Base-by-base conservation (phyloP, 352 stramenopile genomes). In the Phytophthora sansomeana region DNA sequence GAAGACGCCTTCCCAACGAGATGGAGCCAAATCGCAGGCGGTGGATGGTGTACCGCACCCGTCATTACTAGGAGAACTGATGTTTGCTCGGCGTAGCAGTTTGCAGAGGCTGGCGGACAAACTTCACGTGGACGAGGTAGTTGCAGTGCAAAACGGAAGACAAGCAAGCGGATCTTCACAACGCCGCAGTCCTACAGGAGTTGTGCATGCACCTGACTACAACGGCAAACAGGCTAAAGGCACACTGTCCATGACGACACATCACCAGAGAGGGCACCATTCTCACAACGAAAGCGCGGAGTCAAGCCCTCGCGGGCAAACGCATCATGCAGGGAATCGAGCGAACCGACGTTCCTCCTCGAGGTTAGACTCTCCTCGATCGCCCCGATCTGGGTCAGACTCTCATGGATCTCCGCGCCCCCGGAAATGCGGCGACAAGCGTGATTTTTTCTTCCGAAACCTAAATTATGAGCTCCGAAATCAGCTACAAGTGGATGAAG, bases 391-490 rank as follows among this genome's bases (percentile, higher is more conserved):
- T 48, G 61, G 44, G 5, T 67, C 61, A 28, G 62, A 72, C 47
- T 67, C 54, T 35, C 55, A 61, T 13, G 62, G 62, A 11, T 75
- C 71, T 1, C 69, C 68, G 8, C 56, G 63, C 19, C 43, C 56
- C 35, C 63, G 46, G 32, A 92, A 92, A 50, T 91, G 84, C 60
- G 83, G 83, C 9, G 86, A 95, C 69, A 95, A 95, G 65, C 83
- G 87, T 33, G 84, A 93, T 52, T 95, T 93, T 58, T 91, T 95
- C 60, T 95, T 95, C 51, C 78, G 87, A 2, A 89, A 91, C 32
- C 63, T 95, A 42, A 66, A 89, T 6, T 89, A 80, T 13, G 82
- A 89, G n/a, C 72, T 83, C 8, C 83, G 87, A 14, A 88, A 63
- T 36, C 69, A 80, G 30, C 55, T 95, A 21, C 87, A 92, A 58